These are phyloP conservation scores for Plenodomus biglobosus DNA, from an alignment of 2,329 filamentous ascomycete species.

Conservation along the genomic window DNA sequence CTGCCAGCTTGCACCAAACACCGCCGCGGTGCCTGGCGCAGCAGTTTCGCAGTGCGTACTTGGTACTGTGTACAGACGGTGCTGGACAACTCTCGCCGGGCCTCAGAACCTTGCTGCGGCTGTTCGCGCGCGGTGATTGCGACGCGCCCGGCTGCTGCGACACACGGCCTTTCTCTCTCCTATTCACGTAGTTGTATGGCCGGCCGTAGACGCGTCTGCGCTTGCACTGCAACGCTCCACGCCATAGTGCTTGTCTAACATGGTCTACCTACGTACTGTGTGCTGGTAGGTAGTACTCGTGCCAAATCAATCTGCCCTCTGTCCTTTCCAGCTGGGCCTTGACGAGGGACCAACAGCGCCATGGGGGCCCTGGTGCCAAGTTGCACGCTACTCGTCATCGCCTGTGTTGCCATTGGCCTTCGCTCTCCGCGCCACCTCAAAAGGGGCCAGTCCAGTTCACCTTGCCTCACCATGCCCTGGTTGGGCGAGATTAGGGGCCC, in stretches of 20 bases:
- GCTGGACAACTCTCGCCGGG: no score
- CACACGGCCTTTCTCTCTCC: slow-evolving; percentile 31
- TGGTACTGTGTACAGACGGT: no score
- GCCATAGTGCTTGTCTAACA: no score
- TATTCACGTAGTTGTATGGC: no score
- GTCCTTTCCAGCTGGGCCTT: slow-evolving; percentile 16
- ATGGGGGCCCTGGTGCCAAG: slow-evolving; percentile 14
- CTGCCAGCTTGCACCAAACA: slow-evolving; percentile 18
- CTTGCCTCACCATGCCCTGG: slow-evolving; percentile 11
- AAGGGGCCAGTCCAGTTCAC: slow-evolving; percentile 14
- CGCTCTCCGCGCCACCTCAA: slow-evolving; percentile 1
- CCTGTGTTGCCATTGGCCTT: slow-evolving; percentile 15
- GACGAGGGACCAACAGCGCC: slow-evolving; percentile 6
- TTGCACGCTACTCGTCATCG: slow-evolving; percentile 15
- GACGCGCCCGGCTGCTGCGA: slow-evolving; percentile 19
- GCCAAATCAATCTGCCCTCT: slow-evolving; percentile 12
- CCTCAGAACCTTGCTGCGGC: slow-evolving; percentile 6
- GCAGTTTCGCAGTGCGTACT: slow-evolving; percentile 14
- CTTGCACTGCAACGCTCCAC: slow-evolving; percentile 10
- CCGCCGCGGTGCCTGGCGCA: slow-evolving; percentile 22
- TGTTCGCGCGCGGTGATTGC: slow-evolving; percentile 14
- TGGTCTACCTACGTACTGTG: no score
- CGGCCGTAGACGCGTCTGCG: slow-evolving; percentile 11
- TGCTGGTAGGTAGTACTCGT: slow-evolving; percentile 12
- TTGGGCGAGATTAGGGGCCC: slow-evolving; percentile 21